Percentiles rank a stretch among this genome's conserved stretches.
These are phyloP conservation scores for Podospora pseudoanserina DNA, from an alignment of 495 filamentous ascomycete species.

Conservation along the genomic window DNA sequence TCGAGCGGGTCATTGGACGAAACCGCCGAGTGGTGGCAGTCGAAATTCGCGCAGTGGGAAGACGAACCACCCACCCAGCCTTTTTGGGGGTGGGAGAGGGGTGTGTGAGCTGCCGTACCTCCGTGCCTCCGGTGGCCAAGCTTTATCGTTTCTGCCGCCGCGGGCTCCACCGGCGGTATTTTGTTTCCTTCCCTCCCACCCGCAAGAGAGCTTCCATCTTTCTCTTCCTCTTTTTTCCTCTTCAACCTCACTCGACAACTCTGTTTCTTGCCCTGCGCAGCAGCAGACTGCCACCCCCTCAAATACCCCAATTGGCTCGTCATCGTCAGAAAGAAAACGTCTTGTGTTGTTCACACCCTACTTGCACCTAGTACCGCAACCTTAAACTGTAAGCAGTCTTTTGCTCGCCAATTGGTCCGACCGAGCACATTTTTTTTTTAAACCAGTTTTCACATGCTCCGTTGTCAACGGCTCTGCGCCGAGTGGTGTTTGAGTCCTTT, in stretches of 20 bases:
- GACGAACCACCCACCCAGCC: conserved; percentile 4
- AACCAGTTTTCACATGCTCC: conserved; percentile 9
- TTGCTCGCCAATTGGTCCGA: background rate
- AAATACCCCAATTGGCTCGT: conserved; percentile 20
- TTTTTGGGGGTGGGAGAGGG: background rate
- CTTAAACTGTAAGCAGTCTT: conserved; percentile 17
- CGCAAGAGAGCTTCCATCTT: conserved; percentile 12
- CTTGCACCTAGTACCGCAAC: conserved; percentile 7
- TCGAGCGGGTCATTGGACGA: conserved; percentile 7
- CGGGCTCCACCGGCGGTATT: conserved; percentile 25
- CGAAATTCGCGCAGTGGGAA: conserved; percentile 26
- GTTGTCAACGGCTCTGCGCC: background rate
- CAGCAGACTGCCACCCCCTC: conserved; percentile 25
- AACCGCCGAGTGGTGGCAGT: conserved; percentile 1
- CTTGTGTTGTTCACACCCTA: conserved; percentile 34
- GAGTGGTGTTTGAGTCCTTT: background rate
- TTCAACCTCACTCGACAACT: conserved; percentile 35
- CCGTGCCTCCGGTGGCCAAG: conserved; percentile 27
- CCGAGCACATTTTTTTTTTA: background rate
- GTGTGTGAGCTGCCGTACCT: background rate
- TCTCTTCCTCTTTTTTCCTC: conserved; percentile 21
- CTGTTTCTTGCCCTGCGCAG: conserved; percentile 19
- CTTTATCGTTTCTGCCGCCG: conserved; percentile 25
- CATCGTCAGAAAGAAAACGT: conserved; percentile 18
- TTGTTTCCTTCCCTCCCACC: conserved; percentile 29